These are phyloP conservation scores for Carex myosuroides DNA, from an alignment of 176 grass and related monocot species.

Conservation along the genomic window DNA sequence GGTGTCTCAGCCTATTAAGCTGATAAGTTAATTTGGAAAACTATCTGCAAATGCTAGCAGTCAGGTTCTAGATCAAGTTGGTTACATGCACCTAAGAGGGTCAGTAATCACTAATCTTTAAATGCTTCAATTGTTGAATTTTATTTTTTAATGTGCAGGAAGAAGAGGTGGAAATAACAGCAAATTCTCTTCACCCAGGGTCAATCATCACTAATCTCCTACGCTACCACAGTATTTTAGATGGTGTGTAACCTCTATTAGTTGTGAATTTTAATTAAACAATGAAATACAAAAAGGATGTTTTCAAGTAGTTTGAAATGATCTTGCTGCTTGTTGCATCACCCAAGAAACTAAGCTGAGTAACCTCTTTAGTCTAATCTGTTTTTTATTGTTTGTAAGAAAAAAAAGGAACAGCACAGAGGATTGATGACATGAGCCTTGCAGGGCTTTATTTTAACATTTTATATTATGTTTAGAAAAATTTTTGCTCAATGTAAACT, in stretches of 20 bases:
- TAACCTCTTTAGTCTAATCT: neutral
- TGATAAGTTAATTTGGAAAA: neutral
- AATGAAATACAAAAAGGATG: neutral
- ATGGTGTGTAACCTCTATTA: constrained; percentile 33
- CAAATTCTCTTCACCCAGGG: constrained; percentile 97
- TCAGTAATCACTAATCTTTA: neutral
- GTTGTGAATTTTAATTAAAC: neutral
- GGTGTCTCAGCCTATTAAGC: neutral
- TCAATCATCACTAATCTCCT: constrained; percentile 93
- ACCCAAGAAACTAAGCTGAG: neutral
- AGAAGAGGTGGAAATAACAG: constrained; percentile 72
- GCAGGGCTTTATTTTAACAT: neutral
- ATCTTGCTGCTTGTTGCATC: neutral
- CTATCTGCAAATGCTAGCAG: neutral
- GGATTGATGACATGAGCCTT: neutral
- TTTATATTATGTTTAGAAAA: neutral
- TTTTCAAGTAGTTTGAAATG: neutral
- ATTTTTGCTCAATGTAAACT: neutral
- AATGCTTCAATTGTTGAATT: neutral
- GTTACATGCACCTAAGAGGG: neutral
- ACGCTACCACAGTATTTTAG: constrained; percentile 75
- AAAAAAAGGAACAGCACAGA: neutral
- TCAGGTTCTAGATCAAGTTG: neutral
- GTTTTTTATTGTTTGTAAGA: neutral
- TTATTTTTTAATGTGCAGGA: constrained; percentile 38